Evolutionary conservation across 2,329 filamentous ascomycete species (phyloP), one percentile per base, ranked within the genome.

Genomic region (Fusarium kyushuense): DNA sequence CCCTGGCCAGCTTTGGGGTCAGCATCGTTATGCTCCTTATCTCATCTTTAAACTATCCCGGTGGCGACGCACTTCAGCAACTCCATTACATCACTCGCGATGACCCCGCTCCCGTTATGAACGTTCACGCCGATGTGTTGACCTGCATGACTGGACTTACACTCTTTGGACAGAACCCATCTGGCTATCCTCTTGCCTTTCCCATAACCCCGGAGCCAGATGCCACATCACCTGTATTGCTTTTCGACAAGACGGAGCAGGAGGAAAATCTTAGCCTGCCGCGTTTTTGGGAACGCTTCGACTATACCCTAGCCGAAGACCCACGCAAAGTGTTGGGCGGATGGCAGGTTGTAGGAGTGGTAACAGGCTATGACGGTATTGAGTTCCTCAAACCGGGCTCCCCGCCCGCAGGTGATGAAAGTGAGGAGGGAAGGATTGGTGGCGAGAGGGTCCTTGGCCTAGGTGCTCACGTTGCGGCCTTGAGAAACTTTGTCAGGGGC

Each of bases 31-130:
- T 97, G 80, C 88, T 97, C 3, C 84, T 91, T 29, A 82, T 96
- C 62, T 97, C 94, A 0, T 90, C 92, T 16, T 88, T 96, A 58
- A 99, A 97, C 80, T 99, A 99, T 76, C 96, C 96, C 2, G 96
- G 96, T 47, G 96, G 93, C 23, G 87, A 92, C 61, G 96, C 94
- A 3, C 83, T 98, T 23, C 70, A 79, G 11, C 81, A 84, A 43
- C 80, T 91, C 38, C 82, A 85, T 61, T 64, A 67, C 46, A 70
- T 80, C 27, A 65, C 77, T 49, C 53, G 63, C 30, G 60, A 68
- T 25, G 63, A 75, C 36, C 63, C 74, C 10, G 58, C 70, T 19
- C 52, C 72, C 25, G 49, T 62, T 8, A 77, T 85, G 14, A 72
- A 74, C 38, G 82, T 89, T 41, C 89, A 92, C 72, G 87, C 89